phyloP scores from a whole-genome alignment of 352 stramenopile species.

The Phytophthora melonis region DNA sequence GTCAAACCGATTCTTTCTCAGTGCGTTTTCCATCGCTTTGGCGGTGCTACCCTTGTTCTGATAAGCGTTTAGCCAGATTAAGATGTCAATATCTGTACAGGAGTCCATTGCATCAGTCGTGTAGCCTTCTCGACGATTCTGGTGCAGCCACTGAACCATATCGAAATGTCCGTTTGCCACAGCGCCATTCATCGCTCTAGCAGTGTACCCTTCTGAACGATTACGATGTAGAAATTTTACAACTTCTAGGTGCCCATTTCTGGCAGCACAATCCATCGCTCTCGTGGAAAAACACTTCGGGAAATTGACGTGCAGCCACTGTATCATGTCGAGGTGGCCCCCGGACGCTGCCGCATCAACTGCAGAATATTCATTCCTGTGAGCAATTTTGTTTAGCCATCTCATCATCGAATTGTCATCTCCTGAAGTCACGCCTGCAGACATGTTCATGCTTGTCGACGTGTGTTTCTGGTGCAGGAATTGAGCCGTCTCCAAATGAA shows the following conservation, averaged over 20 bases:
- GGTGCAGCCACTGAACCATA: background rate
- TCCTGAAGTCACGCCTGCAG: background rate
- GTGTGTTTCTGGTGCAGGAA: constrained; percentile 4
- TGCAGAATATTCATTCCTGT: background rate
- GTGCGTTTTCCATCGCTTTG: background rate
- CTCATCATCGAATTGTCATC: background rate
- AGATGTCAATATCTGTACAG: background rate
- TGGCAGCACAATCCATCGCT: constrained; percentile 4
- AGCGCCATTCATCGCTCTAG: background rate
- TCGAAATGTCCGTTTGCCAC: background rate
- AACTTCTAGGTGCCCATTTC: constrained; percentile 17
- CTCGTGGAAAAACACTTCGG: background rate
- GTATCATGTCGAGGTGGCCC: background rate
- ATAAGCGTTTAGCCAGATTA: background rate
- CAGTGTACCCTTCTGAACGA: background rate
- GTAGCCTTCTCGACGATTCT: background rate
- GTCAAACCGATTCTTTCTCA: background rate
- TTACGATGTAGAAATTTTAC: constrained; percentile 4
- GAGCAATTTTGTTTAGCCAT: background rate
- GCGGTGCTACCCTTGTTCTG: background rate
- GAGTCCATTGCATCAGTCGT: background rate
- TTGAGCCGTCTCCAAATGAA: constrained; percentile 2
- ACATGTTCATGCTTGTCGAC: background rate
- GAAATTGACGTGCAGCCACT: background rate
- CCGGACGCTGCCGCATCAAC: background rate